Evolutionary conservation across 495 filamentous ascomycete genomes (phyloP).

Genomic region (Tetracladium setigerum): DNA sequence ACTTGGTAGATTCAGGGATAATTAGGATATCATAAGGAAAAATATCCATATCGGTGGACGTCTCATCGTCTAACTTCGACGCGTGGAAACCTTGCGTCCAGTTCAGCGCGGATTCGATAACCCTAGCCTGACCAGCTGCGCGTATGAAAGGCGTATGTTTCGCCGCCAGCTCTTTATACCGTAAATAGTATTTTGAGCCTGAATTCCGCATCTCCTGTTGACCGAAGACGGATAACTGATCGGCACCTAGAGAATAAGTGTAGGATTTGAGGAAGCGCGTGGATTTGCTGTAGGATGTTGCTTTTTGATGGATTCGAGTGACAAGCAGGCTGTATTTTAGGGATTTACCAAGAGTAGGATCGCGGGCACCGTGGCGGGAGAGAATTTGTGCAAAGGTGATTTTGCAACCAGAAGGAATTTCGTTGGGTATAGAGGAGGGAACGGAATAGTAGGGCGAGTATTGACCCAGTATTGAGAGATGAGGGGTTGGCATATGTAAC

Average conservation of each 20-base stretch:
- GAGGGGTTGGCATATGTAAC: constrained; percentile 53
- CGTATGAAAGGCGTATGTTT: constrained; percentile 60
- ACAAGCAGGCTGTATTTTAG: constrained; percentile 47
- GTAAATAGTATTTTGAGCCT: constrained; percentile 62
- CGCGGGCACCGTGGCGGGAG: constrained; percentile 76
- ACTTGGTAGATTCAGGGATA: constrained; percentile 52
- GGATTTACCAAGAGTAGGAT: constrained; percentile 61
- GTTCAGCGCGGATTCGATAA: constrained; percentile 63
- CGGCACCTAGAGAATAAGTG: constrained; percentile 63
- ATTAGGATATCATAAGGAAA: constrained; percentile 52
- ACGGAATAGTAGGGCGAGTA: constrained; percentile 79
- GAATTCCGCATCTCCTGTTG: constrained; percentile 67
- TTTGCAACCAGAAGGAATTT: constrained; percentile 53
- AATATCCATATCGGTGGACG: constrained; percentile 18
- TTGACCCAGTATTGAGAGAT: constrained; percentile 71
- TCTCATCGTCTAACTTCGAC: constrained; percentile 40
- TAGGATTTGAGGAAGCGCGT: constrained; percentile 61
- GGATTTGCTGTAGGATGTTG: constrained; percentile 48
- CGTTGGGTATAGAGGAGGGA: constrained; percentile 48
- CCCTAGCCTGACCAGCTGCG: constrained; percentile 59
- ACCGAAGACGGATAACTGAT: constrained; percentile 68
- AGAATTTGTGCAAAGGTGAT: constrained; percentile 74
- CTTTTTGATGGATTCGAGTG: constrained; percentile 49
- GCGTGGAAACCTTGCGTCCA: constrained; percentile 65
- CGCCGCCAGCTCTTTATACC: constrained; percentile 53